Percentiles rank a stretch among this genome's conserved stretches.
Evolutionary conservation across 139 green algal species (phyloP).

Genomic region (Medakamo hakoo): DNA sequence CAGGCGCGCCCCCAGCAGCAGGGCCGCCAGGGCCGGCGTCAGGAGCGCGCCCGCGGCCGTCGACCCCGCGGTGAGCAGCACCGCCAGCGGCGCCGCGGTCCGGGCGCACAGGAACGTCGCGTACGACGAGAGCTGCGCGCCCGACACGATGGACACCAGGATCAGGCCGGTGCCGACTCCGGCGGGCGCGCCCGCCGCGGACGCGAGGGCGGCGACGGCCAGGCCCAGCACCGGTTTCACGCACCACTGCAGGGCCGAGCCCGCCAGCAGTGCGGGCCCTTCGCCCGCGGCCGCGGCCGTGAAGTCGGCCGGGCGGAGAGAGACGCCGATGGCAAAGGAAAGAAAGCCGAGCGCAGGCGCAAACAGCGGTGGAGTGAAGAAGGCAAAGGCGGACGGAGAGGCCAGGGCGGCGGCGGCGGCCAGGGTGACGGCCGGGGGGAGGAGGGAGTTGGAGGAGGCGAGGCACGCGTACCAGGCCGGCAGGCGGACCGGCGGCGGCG

Average conservation of each 20-base stretch:
- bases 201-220: conserved; percentile 5
- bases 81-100: conserved; percentile 14
- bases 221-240: conserved; percentile 18
- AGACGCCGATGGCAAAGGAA: conserved; percentile 25
- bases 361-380: conserved; percentile 5
- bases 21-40: conserved; percentile 14
- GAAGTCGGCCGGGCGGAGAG: conserved; percentile 13
- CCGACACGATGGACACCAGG: conserved; percentile 18
- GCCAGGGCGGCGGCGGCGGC: not conserved
- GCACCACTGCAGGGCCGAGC: conserved; percentile 10
- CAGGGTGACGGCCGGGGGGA: not conserved
- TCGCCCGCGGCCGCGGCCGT: not conserved
- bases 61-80: conserved; percentile 21
- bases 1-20: conserved; percentile 17
- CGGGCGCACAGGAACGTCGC: conserved; percentile 15
- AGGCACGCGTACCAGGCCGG: not conserved
- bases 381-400: not conserved
- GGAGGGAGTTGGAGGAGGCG: not conserved
- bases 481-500: not conserved
- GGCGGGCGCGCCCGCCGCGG: conserved; percentile 3
- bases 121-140: conserved; percentile 27
- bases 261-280: conserved; percentile 1
- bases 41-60: conserved; percentile 11
- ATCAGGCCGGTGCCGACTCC: conserved; percentile 16
- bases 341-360: conserved; percentile 17